Percentiles rank a stretch among this genome's conserved stretches.
These are phyloP conservation scores for Porcisia deanei DNA, from an alignment of 208 protist genomes.

Conservation along the genomic window DNA sequence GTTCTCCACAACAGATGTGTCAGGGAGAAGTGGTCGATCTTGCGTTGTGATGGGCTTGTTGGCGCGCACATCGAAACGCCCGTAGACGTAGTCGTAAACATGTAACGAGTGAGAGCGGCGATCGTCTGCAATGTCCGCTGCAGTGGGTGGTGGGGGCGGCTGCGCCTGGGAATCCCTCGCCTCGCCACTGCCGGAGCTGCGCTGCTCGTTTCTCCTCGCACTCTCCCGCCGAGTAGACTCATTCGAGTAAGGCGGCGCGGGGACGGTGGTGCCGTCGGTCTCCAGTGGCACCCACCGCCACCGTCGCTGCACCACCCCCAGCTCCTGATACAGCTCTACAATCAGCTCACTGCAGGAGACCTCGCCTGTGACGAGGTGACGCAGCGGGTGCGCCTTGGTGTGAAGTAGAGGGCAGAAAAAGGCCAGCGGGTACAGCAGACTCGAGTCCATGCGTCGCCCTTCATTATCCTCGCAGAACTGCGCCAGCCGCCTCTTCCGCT, in stretches of 20 bases:
- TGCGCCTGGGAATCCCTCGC: neutral
- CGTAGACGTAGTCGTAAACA: constrained; percentile 42
- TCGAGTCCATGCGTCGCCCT: constrained; percentile 42
- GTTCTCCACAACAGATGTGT: constrained; percentile 22
- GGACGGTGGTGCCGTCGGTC: neutral
- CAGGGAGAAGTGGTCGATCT: constrained; percentile 17
- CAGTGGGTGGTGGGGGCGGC: constrained; percentile 13
- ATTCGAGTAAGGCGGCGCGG: neutral
- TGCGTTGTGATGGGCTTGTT: constrained; percentile 9
- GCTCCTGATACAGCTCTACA: constrained; percentile 67
- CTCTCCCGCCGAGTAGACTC: neutral
- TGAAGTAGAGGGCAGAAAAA: constrained; percentile 52
- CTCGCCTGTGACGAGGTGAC: constrained; percentile 23
- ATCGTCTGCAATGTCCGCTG: constrained; percentile 12
- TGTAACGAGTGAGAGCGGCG: constrained; percentile 16
- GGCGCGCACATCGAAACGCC: constrained; percentile 21
- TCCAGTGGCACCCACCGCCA: constrained; percentile 46
- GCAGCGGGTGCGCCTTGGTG: constrained; percentile 32
- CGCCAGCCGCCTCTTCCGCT: constrained; percentile 20
- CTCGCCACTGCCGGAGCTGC: neutral
- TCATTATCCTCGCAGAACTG: constrained; percentile 31
- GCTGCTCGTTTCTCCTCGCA: neutral
- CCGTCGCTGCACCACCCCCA: constrained; percentile 50
- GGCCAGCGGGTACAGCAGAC: constrained; percentile 42
- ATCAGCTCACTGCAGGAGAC: constrained; percentile 72